Evolutionary conservation across 495 filamentous ascomycete species (phyloP).

Genomic region (Penicillium manginii): DNA sequence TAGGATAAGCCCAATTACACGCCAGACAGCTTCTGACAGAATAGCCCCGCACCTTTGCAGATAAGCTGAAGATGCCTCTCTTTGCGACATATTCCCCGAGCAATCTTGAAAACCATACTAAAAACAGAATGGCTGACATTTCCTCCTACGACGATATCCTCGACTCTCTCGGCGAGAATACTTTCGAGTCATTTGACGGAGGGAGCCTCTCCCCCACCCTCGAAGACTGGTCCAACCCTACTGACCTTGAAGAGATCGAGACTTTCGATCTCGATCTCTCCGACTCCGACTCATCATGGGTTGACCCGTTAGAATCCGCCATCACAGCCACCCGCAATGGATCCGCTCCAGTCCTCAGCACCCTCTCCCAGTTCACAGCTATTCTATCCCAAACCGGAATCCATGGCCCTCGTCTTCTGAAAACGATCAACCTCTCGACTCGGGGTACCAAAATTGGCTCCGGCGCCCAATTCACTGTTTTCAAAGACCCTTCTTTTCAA

Average conservation of each 20-base stretch:
- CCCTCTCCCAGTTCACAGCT: slow-evolving; percentile 26
- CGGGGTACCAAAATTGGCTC: slow-evolving; percentile 21
- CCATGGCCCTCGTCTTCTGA: slow-evolving; percentile 24
- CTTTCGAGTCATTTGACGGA: slow-evolving; percentile 9
- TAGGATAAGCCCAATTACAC: slow-evolving; percentile 1
- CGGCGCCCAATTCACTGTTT: slow-evolving; percentile 24
- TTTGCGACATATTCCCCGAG: neutral
- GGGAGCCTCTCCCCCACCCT: slow-evolving; percentile 1
- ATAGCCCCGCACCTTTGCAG: slow-evolving; percentile 4
- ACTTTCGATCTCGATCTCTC: slow-evolving; percentile 11
- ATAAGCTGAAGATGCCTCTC: neutral
- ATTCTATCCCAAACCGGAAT: slow-evolving; percentile 29
- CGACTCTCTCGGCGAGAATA: slow-evolving; percentile 11
- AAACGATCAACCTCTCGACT: slow-evolving; percentile 15
- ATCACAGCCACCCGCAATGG: slow-evolving; percentile 29
- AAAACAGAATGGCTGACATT: slow-evolving; percentile 6
- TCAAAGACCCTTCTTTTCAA: slow-evolving; percentile 23
- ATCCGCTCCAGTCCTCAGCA: slow-evolving; percentile 19
- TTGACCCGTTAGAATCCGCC: slow-evolving; percentile 14
- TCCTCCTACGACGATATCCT: slow-evolving; percentile 16
- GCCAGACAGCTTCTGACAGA: neutral
- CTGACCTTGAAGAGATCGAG: slow-evolving; percentile 11
- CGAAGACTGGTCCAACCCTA: slow-evolving; percentile 4
- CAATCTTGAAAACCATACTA: neutral
- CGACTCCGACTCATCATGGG: slow-evolving; percentile 16